Base-by-base conservation (phyloP, 2,329 filamentous ascomycete species). In the Colletotrichum aenigma region DNA sequence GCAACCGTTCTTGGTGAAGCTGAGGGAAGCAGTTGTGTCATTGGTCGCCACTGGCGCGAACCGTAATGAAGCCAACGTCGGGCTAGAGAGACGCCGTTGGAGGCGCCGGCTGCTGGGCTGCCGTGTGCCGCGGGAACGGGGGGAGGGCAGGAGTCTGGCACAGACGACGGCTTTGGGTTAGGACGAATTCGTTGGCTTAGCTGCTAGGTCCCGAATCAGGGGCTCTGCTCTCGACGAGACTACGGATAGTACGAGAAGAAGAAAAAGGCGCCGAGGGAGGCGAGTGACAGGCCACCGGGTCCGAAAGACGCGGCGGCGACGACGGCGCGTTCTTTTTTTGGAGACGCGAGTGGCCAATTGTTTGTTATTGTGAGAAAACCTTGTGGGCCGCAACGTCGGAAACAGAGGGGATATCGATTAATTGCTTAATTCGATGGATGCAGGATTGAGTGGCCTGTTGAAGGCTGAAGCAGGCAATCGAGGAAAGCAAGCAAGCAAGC, bases 1-100 rank as follows among this genome's bases (percentile, higher is more conserved):
- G 48, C n/a, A 60, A 73, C 43, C 70, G 64, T 73, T 74, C 64
- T 65, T 74, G 70, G 74, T 52, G 38, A 30, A 64, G 55, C 30
- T 32, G 38, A 58, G 56, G 64, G n/a, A 13, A 52, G 70, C 13
- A 43, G 62, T 61, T 76, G 65, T 76, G 70, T 74, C 65, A 76
- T 76, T 69, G 74, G 65, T 65, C 48, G 74, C 74, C 74, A 76
- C 74, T 76, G 74, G 70, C 65, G 74, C 74, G 70, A 64, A 52
- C 34, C 64, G 64, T 52, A 69, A 73, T 69, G 28, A 74, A 32
- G 64, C 74, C 74, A 76, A 55, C 69, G 74, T 66, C 74, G 74
- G 70, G 34, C 74, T 76, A 76, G 65, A 38, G 64, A 48, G 65
- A 55, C 70, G 70, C 65, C 65, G 65, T 74, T 73, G 70, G 18